Base-by-base conservation (phyloP, 2,329 filamentous ascomycete species). In the Lachnellula suecica region DNA sequence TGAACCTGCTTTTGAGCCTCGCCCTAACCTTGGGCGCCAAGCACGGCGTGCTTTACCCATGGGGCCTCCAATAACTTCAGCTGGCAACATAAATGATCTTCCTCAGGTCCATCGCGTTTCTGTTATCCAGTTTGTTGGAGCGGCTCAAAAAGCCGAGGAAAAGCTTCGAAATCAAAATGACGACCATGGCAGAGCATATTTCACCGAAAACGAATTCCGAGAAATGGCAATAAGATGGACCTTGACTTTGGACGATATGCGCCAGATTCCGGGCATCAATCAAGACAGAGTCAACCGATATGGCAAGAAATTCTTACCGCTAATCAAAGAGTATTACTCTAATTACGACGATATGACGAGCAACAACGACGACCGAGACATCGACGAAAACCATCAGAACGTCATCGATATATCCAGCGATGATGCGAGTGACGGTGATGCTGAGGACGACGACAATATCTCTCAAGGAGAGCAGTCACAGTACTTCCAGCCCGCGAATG, bases 171-270 rank as follows among this genome's bases (percentile, higher is more conserved):
- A 83, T 56, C 74, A 74, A 22, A 81, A 81, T 46, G 73, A 75
- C 4, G 69, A 87, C 27, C 40, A 43, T 43, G 73, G 75, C 20
- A 77, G 79, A 4, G 76, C 78, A 3, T 73, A 86, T 1, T 94
- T 94, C 65, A 84, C 83, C 0, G 85, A 91, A 54, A 77, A 76
- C 20, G 77, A 89, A 13, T 78, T 91, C 46, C 82, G 85, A 31
- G 80, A 87, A 59, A 92, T 94, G 87, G 85, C 82, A 11, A 82
- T 91, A 45, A 70, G 76, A 29, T 87, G 88, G 75, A 88, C 88
- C 1, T 76, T 73, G 7, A 82, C 75, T 8, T 63, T 82, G 9
- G 77, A 81, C 15, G 73, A 83, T 52, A 88, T 94, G 83, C 72
- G 71, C 27, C 68, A 70, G 8, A 87, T 93, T 44, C 77, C 77